These are phyloP conservation scores for Triticum aestivum DNA, from an alignment of 176 grass and related monocot genomes.

Conservation along the genomic window DNA sequence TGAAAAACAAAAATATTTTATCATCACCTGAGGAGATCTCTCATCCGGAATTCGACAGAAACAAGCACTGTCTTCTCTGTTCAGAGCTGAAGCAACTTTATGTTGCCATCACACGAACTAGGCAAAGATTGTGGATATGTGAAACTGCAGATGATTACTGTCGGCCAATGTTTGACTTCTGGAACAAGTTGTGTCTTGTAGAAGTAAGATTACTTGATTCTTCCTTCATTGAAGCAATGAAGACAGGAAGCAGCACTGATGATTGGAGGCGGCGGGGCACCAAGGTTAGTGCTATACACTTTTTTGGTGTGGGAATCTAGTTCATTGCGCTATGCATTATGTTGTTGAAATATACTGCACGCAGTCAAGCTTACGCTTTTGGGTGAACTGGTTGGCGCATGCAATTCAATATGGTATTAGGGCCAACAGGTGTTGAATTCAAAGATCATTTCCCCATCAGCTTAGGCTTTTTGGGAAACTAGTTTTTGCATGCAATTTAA, in stretches of 20 bases:
- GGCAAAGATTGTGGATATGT: constrained; percentile 87
- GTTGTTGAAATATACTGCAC: background rate
- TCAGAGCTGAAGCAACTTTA: constrained; percentile 95
- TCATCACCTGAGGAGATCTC: constrained; percentile 29
- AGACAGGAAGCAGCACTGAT: constrained; percentile 53
- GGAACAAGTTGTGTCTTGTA: constrained; percentile 81
- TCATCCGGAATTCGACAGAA: constrained; percentile 52
- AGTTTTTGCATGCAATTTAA: background rate
- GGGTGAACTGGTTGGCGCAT: no score
- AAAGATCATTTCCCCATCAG: no score
- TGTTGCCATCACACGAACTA: constrained; percentile 82
- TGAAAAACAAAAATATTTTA: constrained; percentile 45
- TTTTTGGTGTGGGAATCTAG: background rate
- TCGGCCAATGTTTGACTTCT: constrained; percentile 77
- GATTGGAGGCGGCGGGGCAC: constrained; percentile 72
- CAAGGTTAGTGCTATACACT: constrained; percentile 45
- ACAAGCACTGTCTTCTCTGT: constrained; percentile 66
- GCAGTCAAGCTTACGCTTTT: no score
- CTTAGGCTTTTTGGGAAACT: no score
- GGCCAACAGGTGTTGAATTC: no score
- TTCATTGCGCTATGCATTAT: background rate
- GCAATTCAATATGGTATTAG: no score
- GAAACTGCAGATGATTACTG: constrained; percentile 63
- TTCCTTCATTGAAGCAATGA: constrained; percentile 62
- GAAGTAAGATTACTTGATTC: constrained; percentile 65